Evolutionary conservation across 2,329 filamentous ascomycete genomes (phyloP), one percentile per base, ranked within the genome.

Genomic region (Penicillium sp.): DNA sequence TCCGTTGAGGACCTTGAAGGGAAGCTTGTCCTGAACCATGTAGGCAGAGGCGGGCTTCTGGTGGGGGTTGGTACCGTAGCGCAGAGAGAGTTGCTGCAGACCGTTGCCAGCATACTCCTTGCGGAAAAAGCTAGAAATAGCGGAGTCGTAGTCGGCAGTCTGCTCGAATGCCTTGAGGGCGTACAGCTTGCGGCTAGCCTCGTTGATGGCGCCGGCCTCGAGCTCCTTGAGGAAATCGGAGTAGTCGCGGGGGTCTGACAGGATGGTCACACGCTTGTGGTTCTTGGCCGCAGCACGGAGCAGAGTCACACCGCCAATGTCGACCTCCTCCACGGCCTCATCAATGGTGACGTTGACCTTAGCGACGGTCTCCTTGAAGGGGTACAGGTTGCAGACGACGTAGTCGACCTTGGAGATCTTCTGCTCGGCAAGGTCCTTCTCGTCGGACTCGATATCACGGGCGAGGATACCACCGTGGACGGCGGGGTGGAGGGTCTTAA

Each of bases 131-230:
- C 90, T 90, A 36, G 93, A 89, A 74, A 99, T 99, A 67, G 94
- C 91, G 43, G 86, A 84, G 75, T 99, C 94, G 76, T 99, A 99
- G 76, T 96, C 92, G 64, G 94, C 92, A 39, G 94, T 99, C 78
- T 97, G 94, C 79, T 96, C 91, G 72, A 99, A 99, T 16, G 94
- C 94, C 84, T 99, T 99, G 70, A 97, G 85, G 27, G 94, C 93
- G 73, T 96, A 97, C 57, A 86, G 81, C 75, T 96, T 92, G 66
- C 92, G 88, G 81, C 87, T 95, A 59, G 85, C 82, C 73, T 96
- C 90, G 53, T 89, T 87, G 69, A 99, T 88, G 74, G 93, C 90
- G 61, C 92, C 93, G 65, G 88, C 65, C 76, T 92, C 88, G 31
- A 99, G 85, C 80, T 97, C 92, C 74, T 88, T 87, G 54, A 99